These are phyloP conservation scores for Microcera coccophila DNA, from an alignment of 2,329 filamentous ascomycete species.

Conservation along the genomic window DNA sequence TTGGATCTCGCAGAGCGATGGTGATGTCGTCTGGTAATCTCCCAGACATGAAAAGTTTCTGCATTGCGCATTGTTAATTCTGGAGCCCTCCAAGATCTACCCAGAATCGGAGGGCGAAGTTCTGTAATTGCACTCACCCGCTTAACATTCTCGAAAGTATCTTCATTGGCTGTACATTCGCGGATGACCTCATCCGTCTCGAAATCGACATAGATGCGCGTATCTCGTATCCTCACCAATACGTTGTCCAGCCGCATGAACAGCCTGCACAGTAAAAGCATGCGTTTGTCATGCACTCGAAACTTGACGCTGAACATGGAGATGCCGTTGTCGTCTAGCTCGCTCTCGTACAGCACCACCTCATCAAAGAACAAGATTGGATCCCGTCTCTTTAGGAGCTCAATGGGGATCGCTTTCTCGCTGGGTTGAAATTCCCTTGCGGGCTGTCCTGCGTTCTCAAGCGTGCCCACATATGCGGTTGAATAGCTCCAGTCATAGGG, in stretches of 20 bases:
- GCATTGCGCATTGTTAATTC: neutral
- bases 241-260: conserved; percentile 95
- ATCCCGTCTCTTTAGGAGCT: conserved; percentile 81
- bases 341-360: conserved; percentile 93
- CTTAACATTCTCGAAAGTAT: conserved; percentile 71
- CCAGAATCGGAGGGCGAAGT: neutral
- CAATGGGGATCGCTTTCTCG: conserved; percentile 66
- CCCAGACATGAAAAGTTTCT: conserved; percentile 50
- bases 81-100: neutral
- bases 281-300: conserved; percentile 82
- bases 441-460: conserved; percentile 34
- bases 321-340: conserved; percentile 96
- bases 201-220: conserved; percentile 89
- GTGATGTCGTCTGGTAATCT: conserved; percentile 67
- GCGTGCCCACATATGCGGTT: conserved; percentile 77
- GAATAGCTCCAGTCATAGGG: conserved; percentile 99
- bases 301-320: conserved; percentile 87
- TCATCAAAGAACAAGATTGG: conserved; percentile 97
- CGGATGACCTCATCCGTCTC: conserved; percentile 71
- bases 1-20: conserved; percentile 73
- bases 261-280: conserved; percentile 79
- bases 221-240: conserved; percentile 81
- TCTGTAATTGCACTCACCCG: conserved; percentile 54
- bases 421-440: conserved; percentile 28
- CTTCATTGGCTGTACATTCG: conserved; percentile 88